Evolutionary conservation across 202 grass and related monocot species (phyloP).

Genomic region (Cymbopogon flexuosus): DNA sequence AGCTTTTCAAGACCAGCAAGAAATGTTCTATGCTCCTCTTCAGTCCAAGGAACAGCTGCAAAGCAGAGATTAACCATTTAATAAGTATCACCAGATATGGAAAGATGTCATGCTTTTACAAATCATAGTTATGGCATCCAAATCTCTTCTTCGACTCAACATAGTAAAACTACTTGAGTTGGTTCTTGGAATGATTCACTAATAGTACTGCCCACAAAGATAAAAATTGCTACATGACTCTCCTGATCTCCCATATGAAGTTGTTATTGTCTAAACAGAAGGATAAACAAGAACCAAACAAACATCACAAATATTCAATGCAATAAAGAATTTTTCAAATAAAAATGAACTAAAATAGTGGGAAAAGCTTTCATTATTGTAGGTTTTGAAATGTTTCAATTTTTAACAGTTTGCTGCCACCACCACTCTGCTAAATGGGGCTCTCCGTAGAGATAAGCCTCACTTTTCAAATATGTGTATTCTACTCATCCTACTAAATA

Average conservation of each 20-base stretch:
- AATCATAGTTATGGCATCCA: not conserved
- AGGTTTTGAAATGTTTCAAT: too few relatives aligned
- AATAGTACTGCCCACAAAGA: not conserved
- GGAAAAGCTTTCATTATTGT: too few relatives aligned
- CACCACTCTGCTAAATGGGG: too few relatives aligned
- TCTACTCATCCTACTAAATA: too few relatives aligned
- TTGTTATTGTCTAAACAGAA: not conserved
- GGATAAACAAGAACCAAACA: not conserved
- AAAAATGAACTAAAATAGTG: too few relatives aligned
- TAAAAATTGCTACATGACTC: not conserved
- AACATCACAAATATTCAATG: not conserved
- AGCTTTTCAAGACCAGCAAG: slow-evolving; percentile 44
- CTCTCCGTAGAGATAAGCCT: too few relatives aligned
- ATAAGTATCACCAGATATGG: not conserved
- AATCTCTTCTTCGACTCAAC: slow-evolving; percentile 11
- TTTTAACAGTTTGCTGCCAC: too few relatives aligned
- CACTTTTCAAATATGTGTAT: too few relatives aligned
- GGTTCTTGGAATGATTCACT: not conserved
- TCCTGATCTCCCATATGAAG: not conserved
- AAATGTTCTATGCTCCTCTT: slow-evolving; percentile 67
- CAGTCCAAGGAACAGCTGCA: slow-evolving; percentile 61
- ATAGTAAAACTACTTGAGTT: slow-evolving; percentile 10
- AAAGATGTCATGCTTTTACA: slow-evolving; percentile 5
- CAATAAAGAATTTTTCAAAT: not conserved
- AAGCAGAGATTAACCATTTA: slow-evolving; percentile 1